Percentiles rank a stretch among this genome's conserved stretches.
Evolutionary conservation across 2,329 filamentous ascomycete genomes (phyloP).

Genomic region (Cercospora zeae-maydis): DNA sequence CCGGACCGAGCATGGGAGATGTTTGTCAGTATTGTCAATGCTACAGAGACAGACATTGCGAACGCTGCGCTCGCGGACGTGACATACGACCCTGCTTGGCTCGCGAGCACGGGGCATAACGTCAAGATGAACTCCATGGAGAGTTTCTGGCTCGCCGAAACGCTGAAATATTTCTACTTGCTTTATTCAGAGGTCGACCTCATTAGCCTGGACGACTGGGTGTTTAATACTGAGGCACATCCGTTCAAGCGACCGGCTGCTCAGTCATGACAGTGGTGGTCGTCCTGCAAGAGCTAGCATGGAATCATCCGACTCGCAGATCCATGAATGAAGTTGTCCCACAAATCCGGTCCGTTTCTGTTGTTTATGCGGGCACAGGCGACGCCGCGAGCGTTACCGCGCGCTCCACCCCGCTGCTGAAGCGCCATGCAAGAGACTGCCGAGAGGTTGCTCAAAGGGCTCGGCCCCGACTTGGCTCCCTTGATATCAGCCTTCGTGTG

Average conservation of each 20-base stretch:
- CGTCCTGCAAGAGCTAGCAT: neutral
- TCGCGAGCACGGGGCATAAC: constrained; percentile 32
- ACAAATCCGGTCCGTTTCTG: neutral
- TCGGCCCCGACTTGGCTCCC: neutral
- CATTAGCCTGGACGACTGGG: constrained; percentile 47
- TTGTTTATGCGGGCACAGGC: neutral
- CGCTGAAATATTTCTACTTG: constrained; percentile 50
- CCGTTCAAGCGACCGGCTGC: constrained; percentile 39
- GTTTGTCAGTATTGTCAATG: constrained; percentile 46
- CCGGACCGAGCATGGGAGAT: constrained; percentile 50
- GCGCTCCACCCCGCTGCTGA: neutral
- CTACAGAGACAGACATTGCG: constrained; percentile 44
- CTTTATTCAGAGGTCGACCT: constrained; percentile 44
- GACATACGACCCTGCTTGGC: constrained; percentile 36
- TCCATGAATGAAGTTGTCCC: neutral
- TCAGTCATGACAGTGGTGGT: neutral
- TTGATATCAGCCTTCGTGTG: neutral
- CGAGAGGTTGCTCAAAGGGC: neutral
- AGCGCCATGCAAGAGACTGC: neutral
- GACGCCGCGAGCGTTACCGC: neutral
- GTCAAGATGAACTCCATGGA: constrained; percentile 46
- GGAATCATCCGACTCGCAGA: neutral
- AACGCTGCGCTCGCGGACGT: constrained; percentile 47
- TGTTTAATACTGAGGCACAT: constrained; percentile 52
- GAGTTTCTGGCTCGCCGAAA: constrained; percentile 49